phyloP scores from a whole-genome alignment of 345 rosid genomes.

The Mallotus nudiflorus region DNA sequence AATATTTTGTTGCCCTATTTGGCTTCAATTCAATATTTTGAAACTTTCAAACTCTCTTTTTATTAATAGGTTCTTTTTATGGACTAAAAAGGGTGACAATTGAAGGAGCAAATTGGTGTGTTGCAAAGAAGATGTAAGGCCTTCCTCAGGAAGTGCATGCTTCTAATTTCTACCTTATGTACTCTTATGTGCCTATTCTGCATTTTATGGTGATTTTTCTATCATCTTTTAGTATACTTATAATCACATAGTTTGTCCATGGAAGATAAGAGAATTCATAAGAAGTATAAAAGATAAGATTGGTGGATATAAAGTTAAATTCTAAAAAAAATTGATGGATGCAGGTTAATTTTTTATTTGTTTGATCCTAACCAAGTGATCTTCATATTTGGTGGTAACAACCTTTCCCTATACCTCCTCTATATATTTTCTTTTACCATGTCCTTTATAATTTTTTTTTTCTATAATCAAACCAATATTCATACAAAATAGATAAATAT shows the following conservation, averaged over 20 bases:
- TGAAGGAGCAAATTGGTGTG: constrained; percentile 91
- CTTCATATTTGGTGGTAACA: too few species aligned
- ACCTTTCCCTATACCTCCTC: too few species aligned
- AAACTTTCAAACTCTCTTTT: constrained; percentile 16
- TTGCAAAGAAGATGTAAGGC: not conserved
- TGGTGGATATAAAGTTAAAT: too few species aligned
- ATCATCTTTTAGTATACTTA: not conserved
- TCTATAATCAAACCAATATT: too few species aligned
- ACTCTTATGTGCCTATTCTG: not conserved
- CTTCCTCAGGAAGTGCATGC: not conserved
- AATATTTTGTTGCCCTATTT: constrained; percentile 15
- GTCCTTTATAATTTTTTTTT: too few species aligned
- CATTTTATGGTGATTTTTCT: not conserved
- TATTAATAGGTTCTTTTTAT: constrained; percentile 66
- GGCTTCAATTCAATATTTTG: not conserved
- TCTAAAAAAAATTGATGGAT: too few species aligned
- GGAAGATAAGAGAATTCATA: too few species aligned
- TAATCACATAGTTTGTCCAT: not conserved
- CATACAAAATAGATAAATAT: too few species aligned
- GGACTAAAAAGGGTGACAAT: constrained; percentile 92
- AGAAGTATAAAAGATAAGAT: too few species aligned
- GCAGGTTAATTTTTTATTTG: too few species aligned
- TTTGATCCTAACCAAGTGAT: too few species aligned
- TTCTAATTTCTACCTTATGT: not conserved
- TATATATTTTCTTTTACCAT: too few species aligned